phyloP scores from a whole-genome alignment of 2,329 filamentous ascomycete genomes.

The Trichoderma atrobrunneum region DNA sequence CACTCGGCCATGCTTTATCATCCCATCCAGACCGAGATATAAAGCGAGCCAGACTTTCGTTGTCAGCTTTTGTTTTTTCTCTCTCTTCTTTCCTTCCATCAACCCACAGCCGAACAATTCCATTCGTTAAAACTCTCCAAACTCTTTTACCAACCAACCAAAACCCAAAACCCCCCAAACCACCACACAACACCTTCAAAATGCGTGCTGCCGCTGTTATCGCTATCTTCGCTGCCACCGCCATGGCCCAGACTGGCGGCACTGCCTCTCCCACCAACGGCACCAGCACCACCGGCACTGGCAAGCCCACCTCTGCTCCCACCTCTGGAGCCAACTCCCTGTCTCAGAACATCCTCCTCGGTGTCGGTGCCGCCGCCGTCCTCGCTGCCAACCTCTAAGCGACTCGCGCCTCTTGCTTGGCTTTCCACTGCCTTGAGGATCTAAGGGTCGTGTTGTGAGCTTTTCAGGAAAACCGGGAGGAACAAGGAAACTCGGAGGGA shows the following conservation, averaged over 20 bases:
- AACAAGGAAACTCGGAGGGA: neutral
- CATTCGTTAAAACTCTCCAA: constrained; percentile 17
- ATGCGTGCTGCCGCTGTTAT: constrained; percentile 24
- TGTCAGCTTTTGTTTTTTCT: neutral
- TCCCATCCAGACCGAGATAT: constrained; percentile 16
- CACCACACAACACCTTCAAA: constrained; percentile 13
- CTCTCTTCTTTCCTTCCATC: neutral
- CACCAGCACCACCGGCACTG: neutral
- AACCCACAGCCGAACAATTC: constrained; percentile 14
- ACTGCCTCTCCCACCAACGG: constrained; percentile 16
- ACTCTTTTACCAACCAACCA: neutral
- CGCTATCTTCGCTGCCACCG: constrained; percentile 23
- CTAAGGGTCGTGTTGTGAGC: neutral
- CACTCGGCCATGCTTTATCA: constrained; percentile 2
- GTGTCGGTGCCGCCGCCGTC: constrained; percentile 18
- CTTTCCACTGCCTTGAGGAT: constrained; percentile 7
- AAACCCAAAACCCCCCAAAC: neutral
- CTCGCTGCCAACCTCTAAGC: constrained; percentile 19
- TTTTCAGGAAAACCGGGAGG: neutral
- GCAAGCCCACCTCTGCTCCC: constrained; percentile 10
- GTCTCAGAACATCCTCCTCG: constrained; percentile 19
- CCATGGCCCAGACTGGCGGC: constrained; percentile 16
- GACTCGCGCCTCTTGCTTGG: neutral
- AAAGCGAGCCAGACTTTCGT: constrained; percentile 16
- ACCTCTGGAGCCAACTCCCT: constrained; percentile 13